A percentile compares a stretch with the other conserved stretches of the same genome.
Evolutionary conservation across 2,329 filamentous ascomycete genomes (phyloP).

Genomic region (Neurospora sp.): DNA sequence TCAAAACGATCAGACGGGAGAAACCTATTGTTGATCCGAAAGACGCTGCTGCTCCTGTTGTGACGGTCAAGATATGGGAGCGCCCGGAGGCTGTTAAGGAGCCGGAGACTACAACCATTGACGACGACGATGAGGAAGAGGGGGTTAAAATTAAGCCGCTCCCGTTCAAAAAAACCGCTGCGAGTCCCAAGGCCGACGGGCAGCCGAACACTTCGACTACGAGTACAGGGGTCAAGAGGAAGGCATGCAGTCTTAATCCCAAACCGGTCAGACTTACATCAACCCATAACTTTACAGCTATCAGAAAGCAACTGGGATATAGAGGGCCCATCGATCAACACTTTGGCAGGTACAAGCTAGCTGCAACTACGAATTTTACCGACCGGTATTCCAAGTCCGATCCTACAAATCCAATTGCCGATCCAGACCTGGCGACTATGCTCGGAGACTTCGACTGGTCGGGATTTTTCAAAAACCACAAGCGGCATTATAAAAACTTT

Average conservation of each 20-base stretch:
- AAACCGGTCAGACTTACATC: background rate
- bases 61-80: background rate
- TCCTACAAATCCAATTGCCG: background rate
- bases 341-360: background rate
- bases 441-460: slow-evolving; percentile 4
- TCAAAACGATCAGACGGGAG: slow-evolving; percentile 9
- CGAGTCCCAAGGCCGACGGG: background rate
- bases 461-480: background rate
- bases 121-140: background rate
- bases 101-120: background rate
- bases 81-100: background rate
- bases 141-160: background rate
- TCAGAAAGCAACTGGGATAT: background rate
- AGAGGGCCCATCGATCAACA: background rate
- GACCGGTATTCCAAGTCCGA: background rate
- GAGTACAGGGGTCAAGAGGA: background rate
- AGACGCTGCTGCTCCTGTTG: background rate
- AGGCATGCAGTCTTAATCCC: background rate
- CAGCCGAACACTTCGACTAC: background rate
- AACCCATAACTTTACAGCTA: background rate
- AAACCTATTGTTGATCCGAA: slow-evolving; percentile 5
- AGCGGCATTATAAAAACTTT: background rate
- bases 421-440: slow-evolving; percentile 6
- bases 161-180: background rate
- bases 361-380: background rate